Base-by-base conservation (phyloP, 352 stramenopile genomes). In the Phytophthora pisi region DNA sequence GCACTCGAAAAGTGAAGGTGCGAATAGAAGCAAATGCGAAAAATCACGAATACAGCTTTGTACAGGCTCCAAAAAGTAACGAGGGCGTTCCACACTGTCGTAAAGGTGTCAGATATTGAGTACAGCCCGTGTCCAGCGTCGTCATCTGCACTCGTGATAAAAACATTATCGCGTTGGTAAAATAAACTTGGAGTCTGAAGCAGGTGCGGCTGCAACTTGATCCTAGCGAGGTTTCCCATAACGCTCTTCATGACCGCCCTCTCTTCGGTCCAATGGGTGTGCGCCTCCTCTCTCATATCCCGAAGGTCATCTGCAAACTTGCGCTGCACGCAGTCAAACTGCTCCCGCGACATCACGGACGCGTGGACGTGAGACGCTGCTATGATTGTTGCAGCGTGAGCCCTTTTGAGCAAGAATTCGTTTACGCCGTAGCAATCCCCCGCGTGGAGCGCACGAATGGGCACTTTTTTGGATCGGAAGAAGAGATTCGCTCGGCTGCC, bases 11-110 rank as follows among this genome's bases (percentile, higher is more conserved):
- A 38, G 20, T 34, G 50, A 1, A 76, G 65, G 6, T 77, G 45
- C 11, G 71, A 62, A 9, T 89, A 52, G 28, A 92, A 92, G 28
- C 71, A 72, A 20, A 92, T 79, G 2, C 83, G 81, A 50, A 89
- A 92, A 11, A 81, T 84, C 50, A 90, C 79, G 50, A 82, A 66
- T 18, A 83, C 72, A 4, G 72, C 78, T 50, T 90, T 87, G 70
- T 88, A 89, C 3, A 86, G 50, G 40, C 74, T 92, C 79, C 43
- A 87, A 16, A 3, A 64, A 1, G 79, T 86, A 16, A 92, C 34
- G 1, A 76, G 20, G 2, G 75, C 49, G 42, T 80, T 79, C 84
- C 82, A 92, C 10, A 53, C 47, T 9, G 49, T 79, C 13, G 36
- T 42, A 13, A 57, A 64, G 4, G 47, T 58, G 13, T 64, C 57